These are phyloP conservation scores for Arachis monticola DNA, from an alignment of 331 rosid species.

Conservation along the genomic window DNA sequence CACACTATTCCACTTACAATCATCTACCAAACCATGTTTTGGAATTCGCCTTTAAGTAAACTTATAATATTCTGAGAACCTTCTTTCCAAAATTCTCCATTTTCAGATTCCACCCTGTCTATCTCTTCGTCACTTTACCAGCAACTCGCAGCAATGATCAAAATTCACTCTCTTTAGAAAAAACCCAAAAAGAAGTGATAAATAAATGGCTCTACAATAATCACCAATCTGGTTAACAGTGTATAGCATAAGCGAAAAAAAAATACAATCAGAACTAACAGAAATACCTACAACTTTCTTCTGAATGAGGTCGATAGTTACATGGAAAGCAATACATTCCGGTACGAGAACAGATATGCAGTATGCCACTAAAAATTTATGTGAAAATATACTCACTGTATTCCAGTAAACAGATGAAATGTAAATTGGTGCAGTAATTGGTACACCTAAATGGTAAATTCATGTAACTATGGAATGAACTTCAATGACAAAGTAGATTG, in stretches of 20 bases:
- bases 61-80: conserved; percentile 17
- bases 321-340: no score
- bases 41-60: neutral
- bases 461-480: neutral
- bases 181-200: conserved; percentile 1
- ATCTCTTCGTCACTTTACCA: conserved; percentile 16
- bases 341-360: no score
- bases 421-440: no score
- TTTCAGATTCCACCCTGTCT: neutral
- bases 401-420: no score
- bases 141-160: conserved; percentile 30
- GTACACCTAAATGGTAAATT: no score
- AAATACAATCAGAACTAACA: neutral
- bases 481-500: no score
- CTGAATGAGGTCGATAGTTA: neutral
- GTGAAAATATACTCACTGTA: no score
- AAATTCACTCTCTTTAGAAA: conserved; percentile 24
- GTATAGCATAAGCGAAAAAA: neutral
- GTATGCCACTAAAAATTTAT: no score
- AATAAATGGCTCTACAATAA: neutral
- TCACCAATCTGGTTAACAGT: neutral
- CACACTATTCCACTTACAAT: conserved; percentile 18
- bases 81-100: conserved; percentile 32
- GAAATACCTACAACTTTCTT: neutral
- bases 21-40: conserved; percentile 10